Conservation (phyloP, 2,329 filamentous ascomycete genomes). For the Colletotrichum sp. region DNA sequence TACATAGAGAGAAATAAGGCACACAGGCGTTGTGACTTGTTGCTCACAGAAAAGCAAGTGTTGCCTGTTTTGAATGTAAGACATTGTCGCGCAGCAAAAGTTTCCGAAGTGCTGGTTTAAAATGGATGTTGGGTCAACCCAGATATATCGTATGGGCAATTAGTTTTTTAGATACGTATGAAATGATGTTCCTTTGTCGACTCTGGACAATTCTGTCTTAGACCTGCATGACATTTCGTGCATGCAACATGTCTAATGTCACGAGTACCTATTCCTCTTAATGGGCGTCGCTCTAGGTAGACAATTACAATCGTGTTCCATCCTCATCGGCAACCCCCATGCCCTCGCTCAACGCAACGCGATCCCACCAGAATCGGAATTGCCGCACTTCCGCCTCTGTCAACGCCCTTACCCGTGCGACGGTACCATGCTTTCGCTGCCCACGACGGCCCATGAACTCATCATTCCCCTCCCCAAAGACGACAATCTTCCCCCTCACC, state of each 20-base stretch:
- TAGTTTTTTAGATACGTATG: slow-evolving; percentile 10
- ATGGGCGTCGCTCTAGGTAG: not conserved
- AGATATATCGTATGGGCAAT: not conserved
- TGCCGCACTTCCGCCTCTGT: slow-evolving; percentile 50
- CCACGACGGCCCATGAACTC: slow-evolving; percentile 45
- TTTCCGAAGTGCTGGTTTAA: not conserved
- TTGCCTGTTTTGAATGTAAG: not conserved
- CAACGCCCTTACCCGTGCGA: slow-evolving; percentile 46
- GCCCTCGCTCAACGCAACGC: slow-evolving; percentile 52
- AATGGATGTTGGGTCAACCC: not conserved
- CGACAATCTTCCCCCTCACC: slow-evolving; percentile 44
- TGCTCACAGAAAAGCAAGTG: not conserved
- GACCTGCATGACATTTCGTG: not conserved
- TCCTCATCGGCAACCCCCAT: slow-evolving; percentile 28
- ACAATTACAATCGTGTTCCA: not conserved
- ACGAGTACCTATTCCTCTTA: not conserved
- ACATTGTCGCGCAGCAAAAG: not conserved
- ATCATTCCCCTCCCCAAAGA: slow-evolving; percentile 67
- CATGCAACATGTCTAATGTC: not conserved
- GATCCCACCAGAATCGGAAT: slow-evolving; percentile 67
- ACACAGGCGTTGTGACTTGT: not conserved
- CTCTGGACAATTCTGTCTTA: not conserved
- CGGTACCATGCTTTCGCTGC: slow-evolving; percentile 41
- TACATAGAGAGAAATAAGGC: not conserved
- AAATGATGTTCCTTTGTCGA: slow-evolving; percentile 18